Percentiles rank a stretch among this genome's conserved stretches.
Conservation (phyloP, 23 red algal species). For the Gracilaria domingensis region DNA sequence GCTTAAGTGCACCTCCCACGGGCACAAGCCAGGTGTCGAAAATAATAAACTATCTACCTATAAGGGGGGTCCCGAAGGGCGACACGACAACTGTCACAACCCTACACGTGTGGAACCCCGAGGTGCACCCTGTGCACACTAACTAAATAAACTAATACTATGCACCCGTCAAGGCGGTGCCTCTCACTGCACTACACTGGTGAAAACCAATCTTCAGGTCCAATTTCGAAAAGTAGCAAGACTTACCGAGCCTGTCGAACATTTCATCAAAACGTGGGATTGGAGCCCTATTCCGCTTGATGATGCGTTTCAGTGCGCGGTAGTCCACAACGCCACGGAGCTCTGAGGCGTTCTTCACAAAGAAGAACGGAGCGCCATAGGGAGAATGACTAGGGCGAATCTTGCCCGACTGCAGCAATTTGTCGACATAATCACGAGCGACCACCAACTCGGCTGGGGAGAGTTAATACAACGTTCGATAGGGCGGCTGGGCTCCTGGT, state of each 20-base stretch:
- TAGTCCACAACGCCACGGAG: conserved; percentile 27
- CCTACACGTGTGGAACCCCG: no score
- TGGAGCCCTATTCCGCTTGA: background rate
- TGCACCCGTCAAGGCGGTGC: no score
- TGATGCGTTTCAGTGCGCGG: background rate
- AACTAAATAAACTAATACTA: no score
- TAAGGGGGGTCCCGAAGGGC: no score
- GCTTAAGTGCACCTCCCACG: no score
- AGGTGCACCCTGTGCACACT: no score
- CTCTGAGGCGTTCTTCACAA: no score
- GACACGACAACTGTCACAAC: no score
- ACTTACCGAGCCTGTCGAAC: background rate
- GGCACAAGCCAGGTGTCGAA: no score
- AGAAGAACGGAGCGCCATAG: conserved; percentile 13
- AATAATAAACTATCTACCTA: no score
- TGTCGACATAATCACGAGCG: background rate
- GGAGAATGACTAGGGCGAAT: conserved; percentile 5
- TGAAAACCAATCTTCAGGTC: conserved; percentile 34
- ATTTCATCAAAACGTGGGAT: conserved; percentile 5
- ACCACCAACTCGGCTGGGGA: background rate
- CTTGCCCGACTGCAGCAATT: background rate
- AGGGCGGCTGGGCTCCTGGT: background rate
- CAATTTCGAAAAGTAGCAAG: background rate
- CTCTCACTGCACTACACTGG: no score
- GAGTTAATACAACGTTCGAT: conserved; percentile 23